Percentiles rank a stretch among this genome's conserved stretches.
Conservation (phyloP, 2,329 filamentous ascomycete species). For the Botryosphaeria dothidea region DNA sequence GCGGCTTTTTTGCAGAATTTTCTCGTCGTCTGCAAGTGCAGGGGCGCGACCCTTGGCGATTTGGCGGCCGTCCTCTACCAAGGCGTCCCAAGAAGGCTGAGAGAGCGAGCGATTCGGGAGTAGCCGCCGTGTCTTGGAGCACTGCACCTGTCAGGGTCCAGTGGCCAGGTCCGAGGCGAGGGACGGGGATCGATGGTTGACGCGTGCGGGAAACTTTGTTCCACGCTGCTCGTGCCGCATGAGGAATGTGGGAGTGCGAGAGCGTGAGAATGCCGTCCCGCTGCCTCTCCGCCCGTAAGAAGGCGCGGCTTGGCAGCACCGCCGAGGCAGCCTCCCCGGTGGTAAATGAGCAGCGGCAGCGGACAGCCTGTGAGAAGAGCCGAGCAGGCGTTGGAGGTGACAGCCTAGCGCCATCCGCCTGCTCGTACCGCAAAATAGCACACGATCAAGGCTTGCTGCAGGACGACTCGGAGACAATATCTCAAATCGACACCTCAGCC, state of each 20-base stretch:
- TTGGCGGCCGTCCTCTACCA: neutral
- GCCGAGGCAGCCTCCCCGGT: neutral
- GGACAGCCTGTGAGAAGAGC: neutral
- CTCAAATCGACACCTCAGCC: neutral
- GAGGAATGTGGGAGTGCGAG: neutral
- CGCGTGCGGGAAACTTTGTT: neutral
- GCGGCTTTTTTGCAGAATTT: constrained; percentile 5
- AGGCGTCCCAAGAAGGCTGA: neutral
- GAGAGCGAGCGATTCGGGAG: neutral
- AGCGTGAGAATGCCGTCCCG: neutral
- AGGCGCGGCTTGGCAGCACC: neutral
- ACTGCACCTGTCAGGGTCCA: neutral
- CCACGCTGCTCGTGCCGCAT: neutral
- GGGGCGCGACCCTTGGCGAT: neutral
- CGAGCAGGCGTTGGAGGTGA: neutral
- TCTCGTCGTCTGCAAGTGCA: neutral
- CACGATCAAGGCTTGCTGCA: neutral
- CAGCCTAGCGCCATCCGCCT: neutral
- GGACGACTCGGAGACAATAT: neutral
- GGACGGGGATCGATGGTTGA: neutral
- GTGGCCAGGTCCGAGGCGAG: neutral
- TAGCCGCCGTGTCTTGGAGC: neutral
- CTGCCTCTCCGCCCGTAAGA: neutral
- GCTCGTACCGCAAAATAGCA: neutral
- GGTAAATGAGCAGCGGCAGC: neutral